Evolutionary conservation across 2,329 filamentous ascomycete species (phyloP).

Genomic region (Chaetomium globosum): DNA sequence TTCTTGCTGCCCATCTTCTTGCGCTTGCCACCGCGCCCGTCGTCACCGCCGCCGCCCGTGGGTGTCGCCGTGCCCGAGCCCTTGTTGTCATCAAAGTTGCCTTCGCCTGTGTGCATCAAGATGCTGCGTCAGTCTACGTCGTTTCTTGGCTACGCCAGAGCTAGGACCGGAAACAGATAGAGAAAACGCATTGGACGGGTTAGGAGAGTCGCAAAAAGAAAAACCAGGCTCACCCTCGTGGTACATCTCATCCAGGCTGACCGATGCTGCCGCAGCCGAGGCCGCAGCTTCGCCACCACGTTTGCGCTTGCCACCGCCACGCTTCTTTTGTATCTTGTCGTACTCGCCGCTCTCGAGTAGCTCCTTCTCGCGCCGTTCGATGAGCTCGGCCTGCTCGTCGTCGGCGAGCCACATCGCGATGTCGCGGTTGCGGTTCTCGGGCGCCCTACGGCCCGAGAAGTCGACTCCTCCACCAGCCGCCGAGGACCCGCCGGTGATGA

Average conservation of each 20-base stretch:
- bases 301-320: slow-evolving; percentile 57
- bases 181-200: slow-evolving; percentile 5
- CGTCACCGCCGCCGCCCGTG: slow-evolving; percentile 57
- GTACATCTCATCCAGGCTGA: slow-evolving; percentile 94
- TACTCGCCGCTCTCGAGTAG: slow-evolving; percentile 71
- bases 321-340: slow-evolving; percentile 63
- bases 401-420: slow-evolving; percentile 99
- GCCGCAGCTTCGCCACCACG: slow-evolving; percentile 38
- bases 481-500: slow-evolving; percentile 79
- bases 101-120: slow-evolving; percentile 68
- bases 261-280: slow-evolving; percentile 42
- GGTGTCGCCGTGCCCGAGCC: slow-evolving; percentile 82
- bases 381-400: slow-evolving; percentile 91
- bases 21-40: slow-evolving; percentile 59
- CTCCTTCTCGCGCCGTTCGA: slow-evolving; percentile 90
- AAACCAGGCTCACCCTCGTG: slow-evolving; percentile 80
- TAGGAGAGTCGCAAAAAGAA: background rate
- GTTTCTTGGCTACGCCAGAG: background rate
- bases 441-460: slow-evolving; percentile 86
- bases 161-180: background rate
- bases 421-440: slow-evolving; percentile 94
- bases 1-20: slow-evolving; percentile 54
- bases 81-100: slow-evolving; percentile 91
- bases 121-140: slow-evolving; percentile 5
- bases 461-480: slow-evolving; percentile 69